Base-by-base conservation (phyloP, 129 eudicot genomes). In the Solidago caesia region DNA sequence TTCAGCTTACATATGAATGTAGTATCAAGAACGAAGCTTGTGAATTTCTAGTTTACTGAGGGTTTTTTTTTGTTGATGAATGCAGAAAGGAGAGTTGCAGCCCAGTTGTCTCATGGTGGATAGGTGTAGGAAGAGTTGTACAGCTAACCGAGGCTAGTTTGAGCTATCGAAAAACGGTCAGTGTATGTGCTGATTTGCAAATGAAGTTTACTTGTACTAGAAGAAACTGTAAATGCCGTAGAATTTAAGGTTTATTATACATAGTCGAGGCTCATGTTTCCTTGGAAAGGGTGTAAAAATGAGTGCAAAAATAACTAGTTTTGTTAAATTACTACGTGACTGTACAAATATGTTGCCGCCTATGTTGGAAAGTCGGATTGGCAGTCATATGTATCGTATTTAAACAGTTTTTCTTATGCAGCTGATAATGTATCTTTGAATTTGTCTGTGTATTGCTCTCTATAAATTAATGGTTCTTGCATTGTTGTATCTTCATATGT, bases 71-170 rank as follows among this genome's bases (percentile, higher is more conserved):
- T 64, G 72, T 64, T 56, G 2, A 44, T 14, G 2, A 58, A 70
- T 81, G 70, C 82, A 93, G 98, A 93, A 42, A 83, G 98, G 88
- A 88, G 98, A 78, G 80, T 83, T 60, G 98, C 96, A 13, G 95
- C 90, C 60, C 98, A 86, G 80, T 64, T 84, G 55, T 82, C 82
- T 15, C 83, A 87, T 57, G 85, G 79, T 77, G 91, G 80, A 16
- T 88, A 89, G 88, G 64, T 55, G 68, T 73, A 73, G 83, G 78
- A 82, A 81, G 87, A 66, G 87, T 77, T 90, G 97, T 93, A 93
- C 98, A 88, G 98, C 97, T 93, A 85, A 93, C 93, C 33, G 93
- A 90, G 92, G 98, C 91, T 90, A 89, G 89, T 82, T 87, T 86
- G 93, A 75, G 89, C 87, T 89, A 85, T 86, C 83, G 6, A 53